phyloP scores from a whole-genome alignment of 1,284 basidiomycete genomes.

The Kwoniella shivajii region DNA sequence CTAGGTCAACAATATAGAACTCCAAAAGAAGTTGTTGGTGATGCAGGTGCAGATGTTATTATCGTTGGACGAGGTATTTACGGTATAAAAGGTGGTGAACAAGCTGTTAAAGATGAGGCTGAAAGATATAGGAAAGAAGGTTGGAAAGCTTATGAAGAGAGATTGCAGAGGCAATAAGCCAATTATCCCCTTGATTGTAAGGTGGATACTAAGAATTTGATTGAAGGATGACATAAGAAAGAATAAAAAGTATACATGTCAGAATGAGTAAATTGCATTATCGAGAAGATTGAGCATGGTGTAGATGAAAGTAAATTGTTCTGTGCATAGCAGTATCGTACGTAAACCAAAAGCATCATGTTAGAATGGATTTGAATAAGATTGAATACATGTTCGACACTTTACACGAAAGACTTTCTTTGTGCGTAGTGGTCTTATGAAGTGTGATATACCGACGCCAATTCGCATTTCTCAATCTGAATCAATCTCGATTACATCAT shows the following conservation, averaged over 20 bases:
- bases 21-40: constrained; percentile 78
- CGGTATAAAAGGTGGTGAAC: constrained; percentile 64
- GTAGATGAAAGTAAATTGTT: neutral
- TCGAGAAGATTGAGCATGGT: neutral
- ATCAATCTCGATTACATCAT: constrained; percentile 52
- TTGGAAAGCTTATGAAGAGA: constrained; percentile 83
- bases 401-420: too few species aligned
- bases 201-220: neutral
- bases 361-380: neutral
- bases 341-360: too few species aligned
- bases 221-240: neutral
- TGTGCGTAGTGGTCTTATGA: too few species aligned
- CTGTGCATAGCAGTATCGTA: too few species aligned
- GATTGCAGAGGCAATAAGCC: constrained; percentile 25
- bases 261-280: neutral
- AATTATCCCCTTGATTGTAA: too few species aligned
- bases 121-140: constrained; percentile 82
- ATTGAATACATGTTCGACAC: neutral
- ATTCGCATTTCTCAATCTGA: too few species aligned
- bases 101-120: constrained; percentile 69
- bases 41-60: constrained; percentile 93
- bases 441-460: too few species aligned
- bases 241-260: neutral
- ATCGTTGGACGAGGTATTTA: constrained; percentile 97
- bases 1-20: constrained; percentile 98